Evolutionary conservation across 805 yeast genomes (phyloP).

Genomic region (Spencermartinsiella europaea): DNA sequence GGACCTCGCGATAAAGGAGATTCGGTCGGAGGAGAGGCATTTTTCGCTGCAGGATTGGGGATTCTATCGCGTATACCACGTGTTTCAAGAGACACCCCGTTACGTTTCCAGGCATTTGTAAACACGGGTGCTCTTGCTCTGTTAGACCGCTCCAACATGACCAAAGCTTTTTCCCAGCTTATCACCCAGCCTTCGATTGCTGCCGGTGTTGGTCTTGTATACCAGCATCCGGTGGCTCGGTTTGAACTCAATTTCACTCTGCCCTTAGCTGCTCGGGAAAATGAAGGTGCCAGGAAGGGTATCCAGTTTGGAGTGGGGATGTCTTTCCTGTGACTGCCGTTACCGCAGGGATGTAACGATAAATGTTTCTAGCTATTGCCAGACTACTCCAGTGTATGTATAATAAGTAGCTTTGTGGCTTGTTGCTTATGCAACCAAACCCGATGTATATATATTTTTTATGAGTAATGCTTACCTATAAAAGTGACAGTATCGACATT

Average conservation of each 20-base stretch:
- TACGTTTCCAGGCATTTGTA: constrained; percentile 58
- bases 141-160: constrained; percentile 16
- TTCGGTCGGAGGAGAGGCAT: constrained; percentile 64
- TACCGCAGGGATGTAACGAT: no score
- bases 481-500: no score
- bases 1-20: constrained; percentile 56
- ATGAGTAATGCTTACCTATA: no score
- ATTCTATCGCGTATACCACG: constrained; percentile 45
- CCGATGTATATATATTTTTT: no score
- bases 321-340: constrained; percentile 44
- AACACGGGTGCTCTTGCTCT: constrained; percentile 57
- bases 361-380: no score
- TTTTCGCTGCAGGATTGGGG: constrained; percentile 38
- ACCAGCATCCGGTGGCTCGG: constrained; percentile 59
- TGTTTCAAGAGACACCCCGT: constrained; percentile 40
- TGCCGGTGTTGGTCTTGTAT: constrained; percentile 55
- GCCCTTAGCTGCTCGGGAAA: constrained; percentile 50
- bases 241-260: constrained; percentile 61
- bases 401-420: no score
- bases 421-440: no score
- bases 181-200: constrained; percentile 44
- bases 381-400: no score
- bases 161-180: constrained; percentile 21
- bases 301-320: constrained; percentile 63
- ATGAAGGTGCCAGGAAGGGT: constrained; percentile 55